These are phyloP conservation scores for Colletotrichum viniferum DNA, from an alignment of 2,329 filamentous ascomycete species.

Conservation along the genomic window DNA sequence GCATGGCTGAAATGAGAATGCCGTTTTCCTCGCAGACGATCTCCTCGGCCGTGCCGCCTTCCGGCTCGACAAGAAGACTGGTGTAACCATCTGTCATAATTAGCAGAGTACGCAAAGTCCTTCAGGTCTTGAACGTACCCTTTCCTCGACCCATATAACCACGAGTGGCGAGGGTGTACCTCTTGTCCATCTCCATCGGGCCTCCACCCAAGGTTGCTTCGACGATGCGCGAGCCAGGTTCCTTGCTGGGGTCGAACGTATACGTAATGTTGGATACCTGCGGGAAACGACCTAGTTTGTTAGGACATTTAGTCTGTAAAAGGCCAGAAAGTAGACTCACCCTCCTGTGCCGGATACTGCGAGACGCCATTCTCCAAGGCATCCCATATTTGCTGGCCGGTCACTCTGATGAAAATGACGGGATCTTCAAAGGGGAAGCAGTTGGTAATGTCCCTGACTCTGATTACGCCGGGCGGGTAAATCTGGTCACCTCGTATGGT, in stretches of 20 bases:
- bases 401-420: slow-evolving; percentile 76
- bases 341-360: slow-evolving; percentile 82
- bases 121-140: slow-evolving; percentile 33
- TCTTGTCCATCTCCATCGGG: slow-evolving; percentile 64
- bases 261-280: slow-evolving; percentile 87
- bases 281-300: slow-evolving; percentile 66
- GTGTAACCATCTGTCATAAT: slow-evolving; percentile 70
- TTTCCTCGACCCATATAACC: slow-evolving; percentile 91
- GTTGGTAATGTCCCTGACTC: slow-evolving; percentile 81
- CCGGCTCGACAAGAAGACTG: slow-evolving; percentile 74
- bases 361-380: slow-evolving; percentile 86
- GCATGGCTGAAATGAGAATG: slow-evolving; percentile 82
- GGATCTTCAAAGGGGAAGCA: slow-evolving; percentile 95
- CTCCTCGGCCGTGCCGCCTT: slow-evolving; percentile 78
- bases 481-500: slow-evolving; percentile 90
- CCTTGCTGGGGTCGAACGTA: slow-evolving; percentile 68
- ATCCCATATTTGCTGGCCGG: slow-evolving; percentile 74
- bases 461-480: slow-evolving; percentile 79
- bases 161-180: slow-evolving; percentile 78
- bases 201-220: slow-evolving; percentile 65
- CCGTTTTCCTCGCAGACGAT: slow-evolving; percentile 87
- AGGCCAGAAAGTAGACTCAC: slow-evolving; percentile 30
- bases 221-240: slow-evolving; percentile 66
- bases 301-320: neutral
- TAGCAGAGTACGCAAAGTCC: neutral